Evolutionary conservation across 2,329 filamentous ascomycete genomes (phyloP), one percentile per base, ranked within the genome.

Genomic region (Fusarium subtropicale): DNA sequence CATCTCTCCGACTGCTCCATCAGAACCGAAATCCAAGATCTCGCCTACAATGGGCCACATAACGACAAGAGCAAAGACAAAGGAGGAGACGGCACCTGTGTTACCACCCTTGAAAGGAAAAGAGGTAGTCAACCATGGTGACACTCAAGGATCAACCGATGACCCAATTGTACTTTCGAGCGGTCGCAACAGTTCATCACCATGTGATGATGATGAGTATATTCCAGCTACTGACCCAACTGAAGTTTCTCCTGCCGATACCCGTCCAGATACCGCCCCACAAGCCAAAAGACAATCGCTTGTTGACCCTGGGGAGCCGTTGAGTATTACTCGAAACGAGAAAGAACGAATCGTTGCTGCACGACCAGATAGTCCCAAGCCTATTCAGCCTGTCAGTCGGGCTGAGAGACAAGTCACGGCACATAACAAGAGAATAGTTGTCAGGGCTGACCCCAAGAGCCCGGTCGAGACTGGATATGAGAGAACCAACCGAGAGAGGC

Each of bases 111-210:
- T 7, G 18, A 6, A 34, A 39, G 28, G 16, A 6, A 45, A 52
- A 41, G 33, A 48, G 12, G 13, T 12, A 18, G 13, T 18, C 6
- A 30, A 36, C 15, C 16, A 18, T 10, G 46, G 8, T 12, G 12
- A 65, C n/a, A 30, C 39, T 18, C 52, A 50, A 20, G 56, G 48
- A 12, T 34, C 34, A 5, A 44, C 45, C 4, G n/a, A 60, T 5
- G 56, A 63, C 7, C 52, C 57, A 31, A 62, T 74, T 28, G 39
- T 71, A 22, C 53, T 74, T 7, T 71, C 72, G 20, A 74, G 72
- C 20, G 66, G 66, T 33, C 52, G 31, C 11, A 50, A 52, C 9
- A 71, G 64, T 38, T 64, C 56, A 6, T 44, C 31, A 2, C 24
- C 44, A 1, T 69, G 59, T 1, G 66, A 66, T 8, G 28, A 53